These are phyloP conservation scores for Leccinum griseonigrum DNA, from an alignment of 1,284 basidiomycete genomes.

Conservation along the genomic window DNA sequence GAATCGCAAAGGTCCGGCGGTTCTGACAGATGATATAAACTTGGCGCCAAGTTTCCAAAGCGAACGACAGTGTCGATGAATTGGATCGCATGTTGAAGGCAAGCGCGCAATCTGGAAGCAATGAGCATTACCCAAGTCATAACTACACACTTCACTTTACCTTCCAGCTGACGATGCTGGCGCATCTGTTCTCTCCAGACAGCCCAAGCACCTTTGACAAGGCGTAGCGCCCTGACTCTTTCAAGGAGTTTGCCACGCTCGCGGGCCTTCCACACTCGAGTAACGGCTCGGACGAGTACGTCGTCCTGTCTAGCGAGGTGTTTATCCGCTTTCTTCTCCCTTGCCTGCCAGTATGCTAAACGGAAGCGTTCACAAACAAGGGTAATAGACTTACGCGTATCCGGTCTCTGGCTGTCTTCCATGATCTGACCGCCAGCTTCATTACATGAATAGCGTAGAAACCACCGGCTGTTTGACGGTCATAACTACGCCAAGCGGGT, in stretches of 20 bases:
- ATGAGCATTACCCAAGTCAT: constrained; percentile 10
- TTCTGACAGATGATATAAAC: constrained; percentile 48
- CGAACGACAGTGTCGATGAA: constrained; percentile 38
- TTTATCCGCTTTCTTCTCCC: constrained; percentile 56
- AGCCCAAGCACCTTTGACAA: constrained; percentile 47
- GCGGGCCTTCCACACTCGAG: constrained; percentile 71
- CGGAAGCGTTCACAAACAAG: constrained; percentile 2
- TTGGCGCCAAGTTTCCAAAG: constrained; percentile 52
- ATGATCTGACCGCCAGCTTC: constrained; percentile 47
- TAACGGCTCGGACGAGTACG: constrained; percentile 59
- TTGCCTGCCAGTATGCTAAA: constrained; percentile 33
- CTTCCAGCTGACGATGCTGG: constrained; percentile 42
- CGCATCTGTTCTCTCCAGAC: constrained; percentile 54
- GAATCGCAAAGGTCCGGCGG: constrained; percentile 48
- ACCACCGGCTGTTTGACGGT: constrained; percentile 41
- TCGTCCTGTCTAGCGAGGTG: constrained; percentile 61
- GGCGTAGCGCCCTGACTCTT: constrained; percentile 47
- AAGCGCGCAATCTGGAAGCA: constrained; percentile 47
- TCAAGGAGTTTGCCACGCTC: constrained; percentile 64
- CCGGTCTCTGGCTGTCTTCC: constrained; percentile 52
- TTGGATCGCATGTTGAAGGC: constrained; percentile 48
- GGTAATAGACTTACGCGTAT: constrained; percentile 44
- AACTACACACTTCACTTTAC: constrained; percentile 32
- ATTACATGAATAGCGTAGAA: constrained; percentile 44
- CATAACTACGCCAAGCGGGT: constrained; percentile 36